A percentile compares a stretch with the other conserved stretches of the same genome.
phyloP scores from a whole-genome alignment of 2,329 filamentous ascomycete genomes.

The Fusarium illudens region DNA sequence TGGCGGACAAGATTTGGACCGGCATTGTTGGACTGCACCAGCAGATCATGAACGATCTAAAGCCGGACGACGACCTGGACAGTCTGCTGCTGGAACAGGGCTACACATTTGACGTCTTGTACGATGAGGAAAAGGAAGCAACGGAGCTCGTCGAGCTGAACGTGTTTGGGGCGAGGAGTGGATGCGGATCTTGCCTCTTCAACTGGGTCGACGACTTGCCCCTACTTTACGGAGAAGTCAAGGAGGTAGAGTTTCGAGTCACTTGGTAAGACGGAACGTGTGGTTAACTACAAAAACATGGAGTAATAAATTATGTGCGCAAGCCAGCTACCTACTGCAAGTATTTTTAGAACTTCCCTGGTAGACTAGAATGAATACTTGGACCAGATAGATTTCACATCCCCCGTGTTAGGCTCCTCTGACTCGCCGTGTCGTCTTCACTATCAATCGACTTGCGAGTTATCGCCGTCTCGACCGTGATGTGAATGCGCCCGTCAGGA shows the following conservation, averaged over 20 bases:
- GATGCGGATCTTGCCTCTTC: slow-evolving; percentile 57
- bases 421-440: background rate
- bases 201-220: slow-evolving; percentile 49
- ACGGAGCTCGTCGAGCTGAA: slow-evolving; percentile 54
- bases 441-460: background rate
- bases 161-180: slow-evolving; percentile 53
- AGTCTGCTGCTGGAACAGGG: slow-evolving; percentile 48
- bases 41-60: slow-evolving; percentile 6
- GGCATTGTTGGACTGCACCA: slow-evolving; percentile 11
- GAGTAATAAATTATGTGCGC: background rate
- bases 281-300: background rate
- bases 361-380: background rate
- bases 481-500: background rate
- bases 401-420: background rate
- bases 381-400: background rate
- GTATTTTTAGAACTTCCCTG: background rate
- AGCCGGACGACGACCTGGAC: slow-evolving; percentile 33
- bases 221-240: slow-evolving; percentile 7
- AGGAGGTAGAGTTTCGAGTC: slow-evolving; percentile 15
- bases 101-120: slow-evolving; percentile 55
- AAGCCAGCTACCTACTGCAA: background rate
- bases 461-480: background rate
- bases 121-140: slow-evolving; percentile 40
- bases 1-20: slow-evolving; percentile 25
- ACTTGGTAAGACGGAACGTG: background rate